A percentile compares a stretch with the other conserved stretches of the same genome.
phyloP scores from a whole-genome alignment of 2,329 filamentous ascomycete genomes.

The Furcasterigmium sp. region DNA sequence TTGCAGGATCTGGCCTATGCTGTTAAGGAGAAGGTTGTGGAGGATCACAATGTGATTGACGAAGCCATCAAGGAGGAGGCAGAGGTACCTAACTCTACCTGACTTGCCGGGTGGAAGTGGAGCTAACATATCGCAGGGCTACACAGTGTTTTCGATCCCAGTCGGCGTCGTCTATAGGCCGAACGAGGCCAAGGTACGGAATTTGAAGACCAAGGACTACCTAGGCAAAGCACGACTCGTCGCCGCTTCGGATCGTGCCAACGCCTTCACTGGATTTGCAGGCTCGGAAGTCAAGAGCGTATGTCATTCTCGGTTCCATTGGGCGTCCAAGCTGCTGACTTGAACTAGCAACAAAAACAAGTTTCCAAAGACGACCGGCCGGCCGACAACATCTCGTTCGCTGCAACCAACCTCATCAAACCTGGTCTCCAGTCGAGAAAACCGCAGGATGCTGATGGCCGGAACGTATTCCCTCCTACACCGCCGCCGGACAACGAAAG shows the following conservation, averaged over 20 bases:
- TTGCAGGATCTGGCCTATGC: constrained; percentile 89
- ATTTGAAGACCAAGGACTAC: constrained; percentile 96
- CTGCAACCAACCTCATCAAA: constrained; percentile 88
- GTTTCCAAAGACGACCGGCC: constrained; percentile 73
- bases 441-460: constrained; percentile 78
- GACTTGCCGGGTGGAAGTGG: too few relatives aligned
- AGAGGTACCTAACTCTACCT: too few relatives aligned
- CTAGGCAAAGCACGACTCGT: constrained; percentile 93
- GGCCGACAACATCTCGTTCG: constrained; percentile 80
- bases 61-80: constrained; percentile 92
- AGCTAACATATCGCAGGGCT: constrained; percentile 72
- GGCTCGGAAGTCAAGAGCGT: constrained; percentile 75
- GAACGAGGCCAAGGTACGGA: constrained; percentile 97
- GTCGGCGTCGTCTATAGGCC: constrained; percentile 93
- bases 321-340: constrained; percentile 11
- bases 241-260: constrained; percentile 75
- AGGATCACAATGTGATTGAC: constrained; percentile 96
- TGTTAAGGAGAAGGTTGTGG: constrained; percentile 91
- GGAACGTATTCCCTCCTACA: constrained; percentile 94
- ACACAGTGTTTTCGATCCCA: constrained; percentile 97
- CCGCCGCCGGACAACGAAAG: constrained; percentile 88
- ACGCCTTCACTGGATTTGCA: constrained; percentile 77
- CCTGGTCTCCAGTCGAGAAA: constrained; percentile 73
- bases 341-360: constrained; percentile 1
- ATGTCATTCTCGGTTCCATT: constrained; percentile 16